Conservation (phyloP, 2,329 filamentous ascomycete genomes). For the Curvularia spicifera region DNA sequence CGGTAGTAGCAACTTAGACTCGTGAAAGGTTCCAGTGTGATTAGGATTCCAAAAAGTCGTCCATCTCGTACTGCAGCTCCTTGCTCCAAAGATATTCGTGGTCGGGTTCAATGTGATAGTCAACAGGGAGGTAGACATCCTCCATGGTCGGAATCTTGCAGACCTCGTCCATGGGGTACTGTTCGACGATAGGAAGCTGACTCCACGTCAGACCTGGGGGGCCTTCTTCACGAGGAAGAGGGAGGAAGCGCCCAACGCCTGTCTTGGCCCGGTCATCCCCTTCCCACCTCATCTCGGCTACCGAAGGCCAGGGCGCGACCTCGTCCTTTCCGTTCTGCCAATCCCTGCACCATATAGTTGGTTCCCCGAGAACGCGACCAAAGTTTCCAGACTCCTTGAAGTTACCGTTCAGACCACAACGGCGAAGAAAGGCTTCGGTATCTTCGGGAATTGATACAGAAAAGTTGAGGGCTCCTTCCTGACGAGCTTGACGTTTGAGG, state of each 20-base stretch:
- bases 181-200: conserved; percentile 48
- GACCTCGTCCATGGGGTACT: conserved; percentile 50
- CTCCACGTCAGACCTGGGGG: conserved; percentile 52
- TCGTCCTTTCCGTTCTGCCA: conserved; percentile 44
- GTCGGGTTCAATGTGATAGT: conserved; percentile 42
- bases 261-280: conserved; percentile 56
- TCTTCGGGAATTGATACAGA: conserved; percentile 16
- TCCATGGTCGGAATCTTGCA: conserved; percentile 46
- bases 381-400: conserved; percentile 31
- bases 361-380: conserved; percentile 45
- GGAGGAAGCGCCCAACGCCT: conserved; percentile 51
- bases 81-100: conserved; percentile 37
- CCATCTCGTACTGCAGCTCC: conserved; percentile 37
- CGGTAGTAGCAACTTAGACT: neutral
- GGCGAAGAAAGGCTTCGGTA: conserved; percentile 20
- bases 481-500: conserved; percentile 25
- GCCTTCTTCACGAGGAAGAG: conserved; percentile 52
- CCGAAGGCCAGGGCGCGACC: conserved; percentile 51
- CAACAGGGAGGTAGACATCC: conserved; percentile 48
- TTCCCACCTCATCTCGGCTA: conserved; percentile 55
- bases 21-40: neutral
- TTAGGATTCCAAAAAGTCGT: conserved; percentile 31
- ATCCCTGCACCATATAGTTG: conserved; percentile 51
- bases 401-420: conserved; percentile 30
- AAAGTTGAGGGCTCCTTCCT: conserved; percentile 18